These are phyloP conservation scores for Colletotrichum simmondsii DNA, from an alignment of 2,329 filamentous ascomycete genomes.

Conservation along the genomic window DNA sequence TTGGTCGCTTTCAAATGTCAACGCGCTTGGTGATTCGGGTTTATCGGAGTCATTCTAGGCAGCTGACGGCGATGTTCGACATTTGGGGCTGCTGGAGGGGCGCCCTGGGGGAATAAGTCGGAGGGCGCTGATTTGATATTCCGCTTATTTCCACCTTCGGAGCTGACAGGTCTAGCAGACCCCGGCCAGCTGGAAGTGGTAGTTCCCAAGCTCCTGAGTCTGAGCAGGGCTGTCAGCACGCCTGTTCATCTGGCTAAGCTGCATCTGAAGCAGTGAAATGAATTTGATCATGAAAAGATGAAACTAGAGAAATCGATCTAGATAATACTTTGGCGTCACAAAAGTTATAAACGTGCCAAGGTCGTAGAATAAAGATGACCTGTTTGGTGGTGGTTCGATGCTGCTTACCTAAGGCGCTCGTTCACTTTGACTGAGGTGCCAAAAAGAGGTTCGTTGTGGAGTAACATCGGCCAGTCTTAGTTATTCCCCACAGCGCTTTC, in stretches of 20 bases:
- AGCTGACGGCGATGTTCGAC: constrained; percentile 9
- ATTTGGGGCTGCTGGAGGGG: constrained; percentile 5
- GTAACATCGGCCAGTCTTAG: background rate
- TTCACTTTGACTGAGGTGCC: background rate
- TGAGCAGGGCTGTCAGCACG: background rate
- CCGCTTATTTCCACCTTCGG: constrained; percentile 23
- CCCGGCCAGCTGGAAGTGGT: constrained; percentile 10
- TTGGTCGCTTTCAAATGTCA: background rate
- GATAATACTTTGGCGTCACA: background rate
- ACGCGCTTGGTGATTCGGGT: background rate
- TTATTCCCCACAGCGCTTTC: constrained; percentile 5
- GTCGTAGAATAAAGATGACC: background rate
- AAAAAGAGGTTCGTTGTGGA: constrained; percentile 5
- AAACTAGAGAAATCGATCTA: no score
- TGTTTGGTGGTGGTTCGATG: background rate
- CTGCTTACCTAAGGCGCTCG: constrained; percentile 7
- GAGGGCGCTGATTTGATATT: constrained; percentile 33
- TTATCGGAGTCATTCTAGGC: background rate
- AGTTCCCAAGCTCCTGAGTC: background rate
- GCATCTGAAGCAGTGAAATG: background rate
- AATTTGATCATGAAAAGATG: background rate
- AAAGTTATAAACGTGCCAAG: background rate
- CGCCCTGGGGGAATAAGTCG: constrained; percentile 10
- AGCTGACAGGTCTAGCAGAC: constrained; percentile 9
- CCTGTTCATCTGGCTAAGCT: background rate